Evolutionary conservation across 495 filamentous ascomycete species (phyloP).

Genomic region (Penicillium turbatum): DNA sequence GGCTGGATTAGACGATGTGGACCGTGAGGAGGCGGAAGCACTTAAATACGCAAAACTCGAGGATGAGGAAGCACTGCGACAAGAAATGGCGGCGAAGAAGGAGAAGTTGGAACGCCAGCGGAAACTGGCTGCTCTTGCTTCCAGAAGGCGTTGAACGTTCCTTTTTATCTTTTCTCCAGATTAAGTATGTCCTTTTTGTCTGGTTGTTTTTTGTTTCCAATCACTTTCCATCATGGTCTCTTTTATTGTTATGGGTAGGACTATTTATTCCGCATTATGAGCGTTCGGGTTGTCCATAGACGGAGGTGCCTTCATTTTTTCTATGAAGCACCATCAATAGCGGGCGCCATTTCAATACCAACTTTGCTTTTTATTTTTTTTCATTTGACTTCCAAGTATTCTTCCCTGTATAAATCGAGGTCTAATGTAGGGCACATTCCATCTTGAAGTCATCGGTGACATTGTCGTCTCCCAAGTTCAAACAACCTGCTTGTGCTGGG

Average conservation of each 20-base stretch:
- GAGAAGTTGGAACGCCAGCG: conserved; percentile 55
- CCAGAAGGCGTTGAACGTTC: conserved; percentile 27
- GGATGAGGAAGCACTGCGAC: conserved; percentile 53
- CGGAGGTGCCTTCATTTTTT: conserved; percentile 18
- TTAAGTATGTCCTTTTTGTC: conserved; percentile 14
- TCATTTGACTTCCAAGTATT: not conserved
- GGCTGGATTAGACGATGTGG: conserved; percentile 55
- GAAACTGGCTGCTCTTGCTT: conserved; percentile 46
- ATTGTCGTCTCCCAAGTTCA: not conserved
- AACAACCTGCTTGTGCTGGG: conserved; percentile 14
- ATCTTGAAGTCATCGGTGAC: conserved; percentile 8
- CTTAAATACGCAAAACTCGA: conserved; percentile 50
- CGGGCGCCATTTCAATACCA: conserved; percentile 29
- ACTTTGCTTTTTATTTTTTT: conserved; percentile 12
- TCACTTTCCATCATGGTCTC: not conserved
- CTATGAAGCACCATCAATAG: conserved; percentile 22
- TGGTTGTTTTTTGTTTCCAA: not conserved
- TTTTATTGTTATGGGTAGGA: conserved; percentile 14
- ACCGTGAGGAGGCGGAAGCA: conserved; percentile 53
- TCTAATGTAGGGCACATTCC: not conserved
- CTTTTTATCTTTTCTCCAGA: not conserved
- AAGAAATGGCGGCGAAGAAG: conserved; percentile 51
- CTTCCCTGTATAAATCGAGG: not conserved
- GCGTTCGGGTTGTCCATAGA: conserved; percentile 37
- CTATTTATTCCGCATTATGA: conserved; percentile 29